A percentile compares a stretch with the other conserved stretches of the same genome.
Conservation (phyloP, 495 filamentous ascomycete genomes). For the Aspergillus nanangensis region DNA sequence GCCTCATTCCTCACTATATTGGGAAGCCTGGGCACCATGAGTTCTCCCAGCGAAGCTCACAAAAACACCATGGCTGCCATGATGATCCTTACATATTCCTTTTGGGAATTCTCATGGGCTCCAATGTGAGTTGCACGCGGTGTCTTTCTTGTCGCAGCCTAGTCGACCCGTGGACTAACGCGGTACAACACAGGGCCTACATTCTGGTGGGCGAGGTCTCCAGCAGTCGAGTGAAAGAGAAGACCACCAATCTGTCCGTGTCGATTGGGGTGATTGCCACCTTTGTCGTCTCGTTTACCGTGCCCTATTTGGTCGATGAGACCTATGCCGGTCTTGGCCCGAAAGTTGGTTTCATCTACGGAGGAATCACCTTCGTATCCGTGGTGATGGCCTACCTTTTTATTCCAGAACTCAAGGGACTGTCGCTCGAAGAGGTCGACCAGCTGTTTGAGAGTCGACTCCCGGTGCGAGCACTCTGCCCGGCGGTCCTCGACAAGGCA, state of each 20-base stretch:
- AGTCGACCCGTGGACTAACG: conserved; percentile 2
- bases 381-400: conserved; percentile 7
- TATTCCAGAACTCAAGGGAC: conserved; percentile 7
- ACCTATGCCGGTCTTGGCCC: neutral
- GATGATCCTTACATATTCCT: no score
- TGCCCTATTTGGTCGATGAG: conserved; percentile 7
- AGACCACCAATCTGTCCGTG: conserved; percentile 2
- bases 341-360: conserved; percentile 11
- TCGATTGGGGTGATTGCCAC: conserved; percentile 1
- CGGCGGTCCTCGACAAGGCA: no score
- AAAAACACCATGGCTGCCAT: no score
- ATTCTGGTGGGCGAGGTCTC: conserved; percentile 1
- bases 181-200: conserved; percentile 1
- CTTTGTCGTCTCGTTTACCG: conserved; percentile 11
- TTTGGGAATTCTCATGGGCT: conserved; percentile 4
- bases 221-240: conserved; percentile 3
- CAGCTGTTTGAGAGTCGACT: conserved; percentile 5
- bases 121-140: conserved; percentile 3
- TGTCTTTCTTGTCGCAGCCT: no score
- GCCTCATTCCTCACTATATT: no score
- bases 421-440: conserved; percentile 9
- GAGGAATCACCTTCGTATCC: neutral
- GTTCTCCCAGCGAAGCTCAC: no score
- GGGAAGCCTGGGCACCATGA: no score
- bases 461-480: no score